Base-by-base conservation (phyloP, 805 yeast species). In the Komagataella pastoris region DNA sequence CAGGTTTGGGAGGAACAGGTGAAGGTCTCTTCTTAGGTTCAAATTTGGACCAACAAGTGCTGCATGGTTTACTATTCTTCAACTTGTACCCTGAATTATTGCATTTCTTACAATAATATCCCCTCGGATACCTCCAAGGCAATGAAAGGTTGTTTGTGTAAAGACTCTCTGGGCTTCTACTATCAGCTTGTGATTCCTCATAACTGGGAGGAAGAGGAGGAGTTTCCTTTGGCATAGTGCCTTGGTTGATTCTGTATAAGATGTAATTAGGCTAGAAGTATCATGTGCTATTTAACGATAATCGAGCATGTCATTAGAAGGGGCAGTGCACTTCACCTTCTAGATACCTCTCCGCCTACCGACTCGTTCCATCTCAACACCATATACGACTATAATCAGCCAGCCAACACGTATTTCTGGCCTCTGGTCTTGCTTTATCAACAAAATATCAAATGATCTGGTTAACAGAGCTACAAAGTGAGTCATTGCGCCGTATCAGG, bases 381-480 rank as follows among this genome's bases (percentile, higher is more conserved):
- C 40, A 30, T 30, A 30, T n/a, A 30, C 40, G 40, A 30, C 14
- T 30, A 14, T 10, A 10, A 7, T 10, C 40, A 10, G 3, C 40
- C 40, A 10, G 40, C 14, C 40, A 30, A 30, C 40, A 30, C 40
- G 40, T 8, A 30, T 30, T 6, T 21, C 23, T 21, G 23, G 23
- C 3, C 23, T 21, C 23, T 21, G 23, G 23, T 21, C 23, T 12
- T 10, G 14, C 14, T 30, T 14, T 30, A 10, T 14, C 40, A 30
- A 30, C n/a, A 47, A 21, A n/a, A 36, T 12, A 46, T 8, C 49
- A 21, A 17, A 75, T 76, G 79, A 75, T 83, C 68, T 83, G 90
- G 90, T 73, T 83, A 52, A 77, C 87, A n/a, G 88, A 83, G 59
- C 67, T 79, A 57, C 90, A 83, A 61, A 83, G 88, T 81, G 73